Evolutionary conservation across 1,284 basidiomycete species (phyloP), one percentile per base, ranked within the genome.

Genomic region (Trametes hirsuta): DNA sequence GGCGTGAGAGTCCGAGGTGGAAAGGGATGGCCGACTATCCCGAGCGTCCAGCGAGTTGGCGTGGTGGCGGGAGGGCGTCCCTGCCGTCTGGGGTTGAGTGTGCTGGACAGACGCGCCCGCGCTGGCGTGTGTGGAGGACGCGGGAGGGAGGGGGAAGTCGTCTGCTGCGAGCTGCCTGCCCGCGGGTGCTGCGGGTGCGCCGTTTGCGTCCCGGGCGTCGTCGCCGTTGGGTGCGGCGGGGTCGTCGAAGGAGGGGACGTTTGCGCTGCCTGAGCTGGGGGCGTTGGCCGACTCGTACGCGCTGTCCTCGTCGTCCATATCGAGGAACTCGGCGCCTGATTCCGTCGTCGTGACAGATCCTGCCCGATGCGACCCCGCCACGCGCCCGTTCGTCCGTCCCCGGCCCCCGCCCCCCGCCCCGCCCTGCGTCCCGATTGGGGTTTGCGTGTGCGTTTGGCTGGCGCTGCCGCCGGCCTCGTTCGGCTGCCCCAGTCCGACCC

Each of bases 251-350:
- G 58, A 55, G 53, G 66, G 47, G 37, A 53, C 50, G 63, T 24
- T 45, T 58, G 36, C 64, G 62, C 55, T 50, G 35, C 61, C 51
- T 47, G 52, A 54, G 52, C 64, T 66, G 39, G 60, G 64, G 14
- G 65, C 62, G 51, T 70, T 69, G 37, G 58, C 62, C 22, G 65
- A 58, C 22, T 71, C 72, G 59, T 72, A 68, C 34, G 66, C 58
- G 58, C 74, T 75, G 55, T 75, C 74, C 41, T 69, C 71, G 39
- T 86, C 86, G 12, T 81, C 83, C 75, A 88, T 74, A 67, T 90
- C 87, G 45, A 88, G 74, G 68, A 90, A 90, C 65, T 86, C 83
- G 63, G 74, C 77, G 55, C 76, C 72, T 50, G 67, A 68, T 40
- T 71, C 69, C 11, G 52, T 53, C 14, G 55, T 63, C 30, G 62